Evolutionary conservation across 1,284 basidiomycete species (phyloP), one percentile per base, ranked within the genome.

Genomic region (Testicularia cyperi): DNA sequence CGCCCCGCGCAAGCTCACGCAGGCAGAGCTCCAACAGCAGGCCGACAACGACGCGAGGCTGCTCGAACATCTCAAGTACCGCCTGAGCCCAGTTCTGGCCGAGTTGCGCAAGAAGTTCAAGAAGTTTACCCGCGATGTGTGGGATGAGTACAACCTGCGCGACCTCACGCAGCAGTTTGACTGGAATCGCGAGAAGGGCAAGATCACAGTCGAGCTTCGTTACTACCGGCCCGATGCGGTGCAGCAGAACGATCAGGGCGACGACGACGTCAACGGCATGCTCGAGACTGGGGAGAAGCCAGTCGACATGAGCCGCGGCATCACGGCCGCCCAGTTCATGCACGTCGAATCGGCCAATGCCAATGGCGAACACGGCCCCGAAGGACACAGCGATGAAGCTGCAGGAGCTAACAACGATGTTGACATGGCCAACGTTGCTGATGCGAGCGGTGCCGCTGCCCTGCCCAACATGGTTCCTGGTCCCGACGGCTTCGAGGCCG

Each of bases 21-120:
- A 84, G 4, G 86, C 86, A 0, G 94, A 98, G 78, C 78, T 97
- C 26, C 86, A 87, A 2, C 75, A 86, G 38, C 90, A 95, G 73
- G 82, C 84, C 45, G 89, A 92, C 74, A 87, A 82, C 56, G 94
- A 98, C 71, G 82, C 85, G 53, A 82, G 83, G 40, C 81, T 87
- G 22, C 82, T 92, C 37, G 88, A 92, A 39, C 80, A 94, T 67
- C 80, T 99, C 69, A 90, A 90, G 75, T 90, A 86, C 74, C 83
- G 89, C 9, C 82, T 98, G 6, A 88, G 89, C 0, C 88, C 89
- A 0, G 87, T 97, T 37, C 79, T 97, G 28, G 83, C 83, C 2
- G 92, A 97, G 76, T 80, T 99, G 63, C 90, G 90, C 79, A 85
- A 90, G 74, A 92, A 94, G 79, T 94, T 88, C 78, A 91, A 91